Conservation (phyloP, 2,329 filamentous ascomycete genomes). For the Penicillium polonicum region DNA sequence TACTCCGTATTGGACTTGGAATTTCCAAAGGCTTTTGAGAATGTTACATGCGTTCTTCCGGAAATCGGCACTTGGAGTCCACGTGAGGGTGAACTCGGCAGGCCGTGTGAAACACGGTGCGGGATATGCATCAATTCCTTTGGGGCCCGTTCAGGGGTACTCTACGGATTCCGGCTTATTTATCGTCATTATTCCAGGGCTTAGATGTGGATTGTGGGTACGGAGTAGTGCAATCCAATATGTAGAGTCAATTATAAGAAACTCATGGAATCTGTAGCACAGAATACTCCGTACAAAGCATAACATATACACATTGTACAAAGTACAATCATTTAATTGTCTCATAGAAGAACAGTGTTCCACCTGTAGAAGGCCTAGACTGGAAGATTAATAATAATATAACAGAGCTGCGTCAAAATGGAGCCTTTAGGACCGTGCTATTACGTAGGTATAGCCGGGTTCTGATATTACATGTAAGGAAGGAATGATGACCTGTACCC, state of each 20-base stretch:
- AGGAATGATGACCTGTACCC: background rate
- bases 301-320: background rate
- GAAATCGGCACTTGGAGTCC: constrained; percentile 5
- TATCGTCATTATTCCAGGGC: background rate
- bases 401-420: background rate
- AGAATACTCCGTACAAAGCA: background rate
- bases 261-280: background rate
- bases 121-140: background rate
- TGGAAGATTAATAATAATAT: background rate
- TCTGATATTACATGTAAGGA: background rate
- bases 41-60: background rate
- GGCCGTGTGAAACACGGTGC: constrained; percentile 3
- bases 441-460: background rate
- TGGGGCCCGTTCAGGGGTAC: background rate
- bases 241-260: background rate
- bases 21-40: background rate
- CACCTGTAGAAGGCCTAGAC: background rate
- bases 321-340: background rate
- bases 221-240: background rate
- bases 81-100: constrained; percentile 5
- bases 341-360: background rate
- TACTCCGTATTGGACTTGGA: background rate
- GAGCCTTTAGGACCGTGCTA: constrained; percentile 4
- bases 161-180: background rate
- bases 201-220: background rate